These are phyloP conservation scores for Fusarium sp. DNA, from an alignment of 2,329 filamentous ascomycete genomes.

Conservation along the genomic window DNA sequence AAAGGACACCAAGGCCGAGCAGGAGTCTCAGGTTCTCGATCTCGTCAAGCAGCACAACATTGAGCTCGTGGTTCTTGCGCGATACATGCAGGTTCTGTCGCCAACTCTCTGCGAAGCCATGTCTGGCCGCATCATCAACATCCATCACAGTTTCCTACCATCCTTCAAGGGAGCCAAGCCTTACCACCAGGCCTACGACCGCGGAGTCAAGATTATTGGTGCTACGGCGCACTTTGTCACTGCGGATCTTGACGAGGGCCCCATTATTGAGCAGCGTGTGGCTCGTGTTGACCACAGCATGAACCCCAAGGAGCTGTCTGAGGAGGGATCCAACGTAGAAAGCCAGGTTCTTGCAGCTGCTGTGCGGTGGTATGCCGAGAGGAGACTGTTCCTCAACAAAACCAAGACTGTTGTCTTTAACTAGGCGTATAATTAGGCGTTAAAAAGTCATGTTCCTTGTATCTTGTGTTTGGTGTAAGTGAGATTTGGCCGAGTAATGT, in stretches of 20 bases:
- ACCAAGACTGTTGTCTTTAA: slow-evolving; percentile 84
- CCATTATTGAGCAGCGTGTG: slow-evolving; percentile 89
- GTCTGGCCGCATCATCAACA: slow-evolving; percentile 91
- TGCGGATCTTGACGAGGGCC: slow-evolving; percentile 85
- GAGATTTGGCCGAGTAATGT: not conserved
- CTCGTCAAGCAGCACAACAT: slow-evolving; percentile 76
- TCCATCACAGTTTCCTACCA: slow-evolving; percentile 88
- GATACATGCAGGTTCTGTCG: slow-evolving; percentile 90
- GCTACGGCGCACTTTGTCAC: slow-evolving; percentile 90
- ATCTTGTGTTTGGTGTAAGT: not conserved
- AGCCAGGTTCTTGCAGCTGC: slow-evolving; percentile 84
- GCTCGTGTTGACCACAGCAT: slow-evolving; percentile 81
- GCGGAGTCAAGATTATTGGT: slow-evolving; percentile 89
- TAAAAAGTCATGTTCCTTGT: slow-evolving; percentile 6
- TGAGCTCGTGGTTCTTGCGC: slow-evolving; percentile 83
- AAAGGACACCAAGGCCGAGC: slow-evolving; percentile 79
- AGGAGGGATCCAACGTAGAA: slow-evolving; percentile 86
- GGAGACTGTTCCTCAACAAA: slow-evolving; percentile 81
- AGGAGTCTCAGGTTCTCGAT: slow-evolving; percentile 78
- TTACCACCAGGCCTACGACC: slow-evolving; percentile 88
- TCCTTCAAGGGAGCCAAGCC: slow-evolving; percentile 90
- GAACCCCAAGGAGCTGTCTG: slow-evolving; percentile 80
- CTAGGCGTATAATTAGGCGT: slow-evolving; percentile 20
- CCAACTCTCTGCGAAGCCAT: slow-evolving; percentile 80
- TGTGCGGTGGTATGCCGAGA: slow-evolving; percentile 86